Conservation (phyloP, 768 basidiomycete species). For the Serpula lacrymans region DNA sequence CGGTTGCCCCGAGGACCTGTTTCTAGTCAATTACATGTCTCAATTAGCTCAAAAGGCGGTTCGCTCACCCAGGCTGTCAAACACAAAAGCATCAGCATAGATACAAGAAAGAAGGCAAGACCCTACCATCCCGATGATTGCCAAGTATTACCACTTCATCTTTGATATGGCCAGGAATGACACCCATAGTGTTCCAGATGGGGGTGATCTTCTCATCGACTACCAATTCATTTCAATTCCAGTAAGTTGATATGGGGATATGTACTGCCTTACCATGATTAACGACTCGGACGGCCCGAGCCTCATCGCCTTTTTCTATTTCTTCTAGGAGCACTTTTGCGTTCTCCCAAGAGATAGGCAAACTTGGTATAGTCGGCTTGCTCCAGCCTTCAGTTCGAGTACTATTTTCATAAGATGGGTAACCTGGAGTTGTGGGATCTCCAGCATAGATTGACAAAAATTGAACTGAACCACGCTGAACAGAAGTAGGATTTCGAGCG, state of each 20-base stretch:
- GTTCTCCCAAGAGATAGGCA: constrained; percentile 68
- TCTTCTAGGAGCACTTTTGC: constrained; percentile 53
- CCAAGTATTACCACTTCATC: constrained; percentile 71
- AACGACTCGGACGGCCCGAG: constrained; percentile 47
- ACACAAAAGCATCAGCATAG: background rate
- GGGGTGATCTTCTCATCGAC: constrained; percentile 57
- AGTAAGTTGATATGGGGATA: background rate
- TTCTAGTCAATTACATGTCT: background rate
- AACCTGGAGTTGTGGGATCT: constrained; percentile 44
- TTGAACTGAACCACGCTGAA: constrained; percentile 68
- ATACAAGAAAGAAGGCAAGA: background rate
- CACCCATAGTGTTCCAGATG: constrained; percentile 68
- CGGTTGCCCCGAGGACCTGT: constrained; percentile 76
- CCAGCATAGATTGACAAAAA: constrained; percentile 58
- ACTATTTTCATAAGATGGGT: constrained; percentile 64
- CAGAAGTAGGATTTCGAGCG: constrained; percentile 56
- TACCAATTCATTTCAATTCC: constrained; percentile 3
- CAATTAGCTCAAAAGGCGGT: background rate
- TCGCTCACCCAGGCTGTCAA: constrained; percentile 16
- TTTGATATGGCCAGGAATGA: constrained; percentile 60
- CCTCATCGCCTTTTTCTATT: constrained; percentile 40
- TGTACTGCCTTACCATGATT: constrained; percentile 46
- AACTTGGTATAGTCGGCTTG: constrained; percentile 53
- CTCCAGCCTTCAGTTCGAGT: constrained; percentile 48
- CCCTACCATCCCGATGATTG: constrained; percentile 67